Conservation (phyloP, 2,329 filamentous ascomycete genomes). For the Clonostachys sp. region DNA sequence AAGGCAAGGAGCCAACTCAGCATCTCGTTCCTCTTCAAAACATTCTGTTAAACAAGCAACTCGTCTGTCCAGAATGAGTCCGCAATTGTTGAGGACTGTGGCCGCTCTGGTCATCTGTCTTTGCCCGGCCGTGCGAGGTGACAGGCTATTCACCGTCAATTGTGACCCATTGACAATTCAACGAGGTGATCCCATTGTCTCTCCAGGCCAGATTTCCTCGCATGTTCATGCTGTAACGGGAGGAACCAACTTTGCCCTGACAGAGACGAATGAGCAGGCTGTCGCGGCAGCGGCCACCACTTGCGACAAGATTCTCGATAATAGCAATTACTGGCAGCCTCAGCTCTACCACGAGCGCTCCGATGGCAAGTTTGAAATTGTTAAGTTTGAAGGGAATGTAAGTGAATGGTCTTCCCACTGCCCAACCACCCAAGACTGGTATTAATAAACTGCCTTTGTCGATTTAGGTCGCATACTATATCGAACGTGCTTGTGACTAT, state of each 20-base stretch:
- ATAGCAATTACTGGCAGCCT: conserved; percentile 67
- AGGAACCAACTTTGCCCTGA: conserved; percentile 54
- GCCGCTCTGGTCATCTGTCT: too few relatives aligned
- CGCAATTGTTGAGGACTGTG: too few relatives aligned
- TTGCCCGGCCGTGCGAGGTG: too few relatives aligned
- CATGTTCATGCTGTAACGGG: conserved; percentile 62
- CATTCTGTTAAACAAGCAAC: too few relatives aligned
- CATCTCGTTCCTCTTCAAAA: too few relatives aligned
- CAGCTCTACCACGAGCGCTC: conserved; percentile 43
- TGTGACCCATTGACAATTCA: conserved; percentile 21
- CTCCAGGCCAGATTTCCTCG: conserved; percentile 42
- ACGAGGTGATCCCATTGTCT: conserved; percentile 56
- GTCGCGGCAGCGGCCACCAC: conserved; percentile 56
- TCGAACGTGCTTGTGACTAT: conserved; percentile 18
- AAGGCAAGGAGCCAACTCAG: too few relatives aligned
- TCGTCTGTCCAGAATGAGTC: too few relatives aligned
- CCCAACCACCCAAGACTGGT: neutral
- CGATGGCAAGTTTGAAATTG: conserved; percentile 48
- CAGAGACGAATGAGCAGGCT: conserved; percentile 47
- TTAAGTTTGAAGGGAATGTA: conserved; percentile 20
- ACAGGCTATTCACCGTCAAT: conserved; percentile 1
- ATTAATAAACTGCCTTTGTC: neutral
- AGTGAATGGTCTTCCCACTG: neutral
- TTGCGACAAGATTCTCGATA: conserved; percentile 31
- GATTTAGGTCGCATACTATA: conserved; percentile 12